Percentiles rank a stretch among this genome's conserved stretches.
Conservation (phyloP, 2,329 filamentous ascomycete genomes). For the Diplocarpon rosae region DNA sequence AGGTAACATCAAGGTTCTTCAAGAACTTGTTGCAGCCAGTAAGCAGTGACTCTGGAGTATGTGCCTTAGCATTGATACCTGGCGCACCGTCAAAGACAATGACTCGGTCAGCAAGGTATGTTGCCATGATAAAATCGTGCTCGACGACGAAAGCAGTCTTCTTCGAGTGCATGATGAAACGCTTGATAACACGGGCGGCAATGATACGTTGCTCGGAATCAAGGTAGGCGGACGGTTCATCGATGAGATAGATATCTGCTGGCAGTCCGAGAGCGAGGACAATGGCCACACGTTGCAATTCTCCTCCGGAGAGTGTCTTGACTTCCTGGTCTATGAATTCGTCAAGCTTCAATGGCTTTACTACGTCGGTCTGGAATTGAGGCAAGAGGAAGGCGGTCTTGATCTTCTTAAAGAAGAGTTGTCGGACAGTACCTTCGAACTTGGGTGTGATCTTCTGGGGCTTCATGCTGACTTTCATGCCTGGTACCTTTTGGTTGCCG, state of each 20-base stretch:
- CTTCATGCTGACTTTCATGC: constrained; percentile 99
- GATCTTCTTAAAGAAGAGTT: constrained; percentile 99
- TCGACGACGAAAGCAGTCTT: constrained; percentile 99
- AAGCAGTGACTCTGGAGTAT: constrained; percentile 80
- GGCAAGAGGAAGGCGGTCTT: constrained; percentile 92
- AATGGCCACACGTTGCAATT: constrained; percentile 97
- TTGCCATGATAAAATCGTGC: constrained; percentile 99
- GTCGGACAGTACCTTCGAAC: constrained; percentile 91
- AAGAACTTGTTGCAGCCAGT: constrained; percentile 92
- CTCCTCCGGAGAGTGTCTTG: constrained; percentile 97
- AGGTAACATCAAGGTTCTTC: constrained; percentile 94
- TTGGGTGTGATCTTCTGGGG: constrained; percentile 99
- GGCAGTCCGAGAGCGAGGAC: constrained; percentile 92
- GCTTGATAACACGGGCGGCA: constrained; percentile 93
- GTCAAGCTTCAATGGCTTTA: constrained; percentile 97
- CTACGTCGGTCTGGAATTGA: constrained; percentile 98
- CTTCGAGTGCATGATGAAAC: constrained; percentile 99
- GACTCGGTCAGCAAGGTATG: constrained; percentile 73
- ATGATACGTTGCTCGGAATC: constrained; percentile 99
- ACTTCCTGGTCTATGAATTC: constrained; percentile 99
- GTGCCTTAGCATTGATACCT: constrained; percentile 77
- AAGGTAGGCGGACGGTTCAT: constrained; percentile 93
- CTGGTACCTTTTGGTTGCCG: constrained; percentile 62
- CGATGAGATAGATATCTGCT: constrained; percentile 96
- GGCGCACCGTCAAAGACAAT: constrained; percentile 97